These are phyloP conservation scores for Colletotrichum aenigma DNA, from an alignment of 2,329 filamentous ascomycete species.

Conservation along the genomic window DNA sequence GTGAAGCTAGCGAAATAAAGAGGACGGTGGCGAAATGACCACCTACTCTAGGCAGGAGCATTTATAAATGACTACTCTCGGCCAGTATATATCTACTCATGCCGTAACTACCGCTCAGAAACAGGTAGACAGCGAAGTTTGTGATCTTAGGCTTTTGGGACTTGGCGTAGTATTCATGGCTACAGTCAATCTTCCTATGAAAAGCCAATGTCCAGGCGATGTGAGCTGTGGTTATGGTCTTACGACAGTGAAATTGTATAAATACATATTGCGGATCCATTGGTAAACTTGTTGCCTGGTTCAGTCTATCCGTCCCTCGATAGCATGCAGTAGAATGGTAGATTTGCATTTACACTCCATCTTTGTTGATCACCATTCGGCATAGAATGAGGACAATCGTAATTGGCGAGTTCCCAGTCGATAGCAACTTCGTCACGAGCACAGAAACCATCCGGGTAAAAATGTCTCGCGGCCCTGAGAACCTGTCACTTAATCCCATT, in stretches of 20 bases:
- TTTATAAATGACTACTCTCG: background rate
- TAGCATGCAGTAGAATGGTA: background rate
- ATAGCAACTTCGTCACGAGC: background rate
- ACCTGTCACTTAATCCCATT: background rate
- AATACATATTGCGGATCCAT: background rate
- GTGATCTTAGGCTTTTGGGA: background rate
- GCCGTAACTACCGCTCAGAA: background rate
- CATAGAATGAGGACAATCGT: background rate
- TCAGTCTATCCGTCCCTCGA: too few relatives aligned
- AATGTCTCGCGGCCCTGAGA: background rate
- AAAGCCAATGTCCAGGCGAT: rapidly evolving
- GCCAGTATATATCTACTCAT: background rate
- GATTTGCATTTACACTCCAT: background rate
- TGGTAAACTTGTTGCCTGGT: too few relatives aligned
- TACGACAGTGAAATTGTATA: background rate
- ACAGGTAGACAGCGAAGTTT: background rate
- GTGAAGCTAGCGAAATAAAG: background rate
- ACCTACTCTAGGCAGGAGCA: background rate
- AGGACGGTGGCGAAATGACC: background rate
- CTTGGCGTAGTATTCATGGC: background rate
- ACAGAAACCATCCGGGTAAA: background rate
- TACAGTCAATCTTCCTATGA: background rate
- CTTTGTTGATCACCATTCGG: background rate
- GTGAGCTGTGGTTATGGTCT: background rate
- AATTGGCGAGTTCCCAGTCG: background rate